Evolutionary conservation across 2,329 filamentous ascomycete species (phyloP), one percentile per base, ranked within the genome.

Genomic region (Colletotrichum incanum): DNA sequence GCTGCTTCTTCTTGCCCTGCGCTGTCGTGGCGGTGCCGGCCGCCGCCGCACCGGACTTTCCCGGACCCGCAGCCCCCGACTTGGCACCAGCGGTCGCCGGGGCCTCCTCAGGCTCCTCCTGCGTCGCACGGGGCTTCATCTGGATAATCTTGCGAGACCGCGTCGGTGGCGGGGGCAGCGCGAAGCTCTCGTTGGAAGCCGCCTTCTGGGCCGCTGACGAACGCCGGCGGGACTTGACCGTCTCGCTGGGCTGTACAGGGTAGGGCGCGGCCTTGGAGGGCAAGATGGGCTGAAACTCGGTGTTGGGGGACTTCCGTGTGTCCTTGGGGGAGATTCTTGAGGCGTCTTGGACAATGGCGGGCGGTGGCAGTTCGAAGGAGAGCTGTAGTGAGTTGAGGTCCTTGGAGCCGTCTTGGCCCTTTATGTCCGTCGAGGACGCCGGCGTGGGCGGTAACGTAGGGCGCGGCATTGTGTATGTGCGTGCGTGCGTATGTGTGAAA

Each of bases 131-230:
- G 23, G 90, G 96, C 82, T 97, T 98, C 95, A 98, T 98, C 84
- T 98, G 96, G 71, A 98, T 98, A 80, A 99, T 98, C 85, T 97
- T 98, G 78, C 96, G 92, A 52, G 94, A 94, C 74, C 96, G 89
- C 3, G 95, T 98, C 0, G 96, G 96, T 20, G 96, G 96, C 12
- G 96, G 96, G 26, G 96, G 96, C 20, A 99, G 89, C 12, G 93
- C 89, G 80, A 98, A 97, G 59, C 88, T 85, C 76, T 91, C 89
- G 75, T 90, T 92, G 68, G 86, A 85, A 69, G 83, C 78, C 18
- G 84, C 79, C 61, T 79, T 80, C 63, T 81, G 80, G 23, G 84
- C 81, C 16, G 85, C 80, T 20, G 88, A 87, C 0, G 86, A 84
- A 50, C 89, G 84, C 68, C 88, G 83, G 63, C 87, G 84, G n/a